Conservation (phyloP, 2,329 filamentous ascomycete species). For the Ophiostoma sp. region DNA sequence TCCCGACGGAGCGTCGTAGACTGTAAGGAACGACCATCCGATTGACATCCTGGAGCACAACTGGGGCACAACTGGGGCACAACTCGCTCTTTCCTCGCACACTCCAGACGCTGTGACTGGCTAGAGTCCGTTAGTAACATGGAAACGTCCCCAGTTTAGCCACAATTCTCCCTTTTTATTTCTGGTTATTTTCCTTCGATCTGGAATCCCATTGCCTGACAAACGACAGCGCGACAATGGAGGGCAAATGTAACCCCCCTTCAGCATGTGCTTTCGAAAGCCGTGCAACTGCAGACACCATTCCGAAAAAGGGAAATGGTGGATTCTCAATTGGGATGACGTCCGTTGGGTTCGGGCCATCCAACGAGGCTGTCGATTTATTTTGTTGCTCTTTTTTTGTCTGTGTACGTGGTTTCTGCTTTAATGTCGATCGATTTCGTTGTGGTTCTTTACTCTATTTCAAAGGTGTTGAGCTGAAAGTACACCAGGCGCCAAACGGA, state of each 20-base stretch:
- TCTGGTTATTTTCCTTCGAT: no score
- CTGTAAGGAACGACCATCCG: slow-evolving; percentile 1
- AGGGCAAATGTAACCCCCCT: background rate
- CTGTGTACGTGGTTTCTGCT: background rate
- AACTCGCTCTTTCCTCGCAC: background rate
- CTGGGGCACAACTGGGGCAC: background rate
- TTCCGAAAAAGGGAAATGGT: background rate
- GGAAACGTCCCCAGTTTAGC: background rate
- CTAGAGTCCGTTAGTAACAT: background rate
- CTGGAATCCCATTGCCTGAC: background rate
- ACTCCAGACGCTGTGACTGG: background rate
- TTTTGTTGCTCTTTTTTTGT: background rate
- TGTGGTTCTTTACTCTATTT: background rate
- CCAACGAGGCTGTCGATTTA: background rate
- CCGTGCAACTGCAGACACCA: background rate
- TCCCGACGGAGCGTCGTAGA: slow-evolving; percentile 1
- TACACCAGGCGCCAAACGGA: background rate
- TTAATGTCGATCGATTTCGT: background rate
- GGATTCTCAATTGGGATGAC: background rate
- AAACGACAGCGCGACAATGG: background rate
- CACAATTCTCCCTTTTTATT: background rate
- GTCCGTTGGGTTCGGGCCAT: slow-evolving; percentile 3
- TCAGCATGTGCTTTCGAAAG: background rate
- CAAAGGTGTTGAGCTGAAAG: background rate
- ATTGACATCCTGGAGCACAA: background rate